Evolutionary conservation across 805 yeast species (phyloP).

Genomic region (Nakazawaea wyomingensis): DNA sequence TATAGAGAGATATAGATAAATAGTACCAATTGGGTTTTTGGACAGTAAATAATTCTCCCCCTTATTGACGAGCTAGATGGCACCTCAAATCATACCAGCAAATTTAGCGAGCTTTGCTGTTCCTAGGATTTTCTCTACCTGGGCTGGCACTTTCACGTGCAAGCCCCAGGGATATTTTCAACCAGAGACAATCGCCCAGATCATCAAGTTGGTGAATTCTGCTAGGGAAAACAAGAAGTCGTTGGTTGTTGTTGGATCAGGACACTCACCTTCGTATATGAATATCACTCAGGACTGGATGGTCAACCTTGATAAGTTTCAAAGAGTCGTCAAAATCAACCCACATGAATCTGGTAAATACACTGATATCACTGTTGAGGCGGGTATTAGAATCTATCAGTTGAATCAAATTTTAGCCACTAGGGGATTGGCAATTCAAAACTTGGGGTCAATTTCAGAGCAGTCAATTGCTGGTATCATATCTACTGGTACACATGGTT

Average conservation of each 20-base stretch:
- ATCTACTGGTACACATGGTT: slow-evolving; percentile 96
- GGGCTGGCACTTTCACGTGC: slow-evolving; percentile 89
- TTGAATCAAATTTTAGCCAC: slow-evolving; percentile 61
- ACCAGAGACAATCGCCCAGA: slow-evolving; percentile 67
- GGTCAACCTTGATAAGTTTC: slow-evolving; percentile 74
- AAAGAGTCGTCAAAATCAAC: slow-evolving; percentile 43
- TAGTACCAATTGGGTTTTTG: no score
- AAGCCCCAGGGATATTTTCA: slow-evolving; percentile 75
- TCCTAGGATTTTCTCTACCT: slow-evolving; percentile 45
- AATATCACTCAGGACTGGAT: slow-evolving; percentile 89
- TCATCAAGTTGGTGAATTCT: slow-evolving; percentile 55
- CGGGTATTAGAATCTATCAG: slow-evolving; percentile 78
- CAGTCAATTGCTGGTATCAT: slow-evolving; percentile 95
- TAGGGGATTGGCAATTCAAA: slow-evolving; percentile 77
- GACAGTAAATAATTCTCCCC: no score
- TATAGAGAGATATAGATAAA: no score
- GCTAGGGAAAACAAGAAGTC: slow-evolving; percentile 62
- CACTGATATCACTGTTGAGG: slow-evolving; percentile 92
- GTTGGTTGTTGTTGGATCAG: slow-evolving; percentile 82
- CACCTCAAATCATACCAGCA: slow-evolving; percentile 18
- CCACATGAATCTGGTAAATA: slow-evolving; percentile 54
- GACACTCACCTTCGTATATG: slow-evolving; percentile 91
- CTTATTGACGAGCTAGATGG: no score
- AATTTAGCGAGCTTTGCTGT: slow-evolving; percentile 27
- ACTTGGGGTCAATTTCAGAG: slow-evolving; percentile 88